Evolutionary conservation across 2,329 filamentous ascomycete genomes (phyloP).

Genomic region (Mollisia scopiformis): DNA sequence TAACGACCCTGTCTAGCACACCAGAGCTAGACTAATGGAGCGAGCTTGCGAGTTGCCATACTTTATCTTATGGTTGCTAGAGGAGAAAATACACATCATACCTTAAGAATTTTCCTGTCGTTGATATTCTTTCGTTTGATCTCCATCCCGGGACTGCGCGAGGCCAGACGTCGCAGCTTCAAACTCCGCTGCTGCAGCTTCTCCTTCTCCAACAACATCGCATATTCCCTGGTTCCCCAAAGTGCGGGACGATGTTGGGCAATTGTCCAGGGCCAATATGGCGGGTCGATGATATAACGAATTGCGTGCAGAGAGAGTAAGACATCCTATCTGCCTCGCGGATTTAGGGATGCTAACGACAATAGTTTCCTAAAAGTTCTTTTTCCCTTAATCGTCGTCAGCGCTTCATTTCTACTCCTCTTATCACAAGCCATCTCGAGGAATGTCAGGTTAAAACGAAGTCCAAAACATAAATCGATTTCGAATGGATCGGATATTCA

Average conservation of each 20-base stretch:
- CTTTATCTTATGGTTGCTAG: neutral
- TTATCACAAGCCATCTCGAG: constrained; percentile 58
- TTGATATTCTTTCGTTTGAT: neutral
- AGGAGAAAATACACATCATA: neutral
- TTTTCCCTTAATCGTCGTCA: constrained; percentile 74
- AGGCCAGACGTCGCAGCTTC: constrained; percentile 2
- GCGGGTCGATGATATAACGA: constrained; percentile 65
- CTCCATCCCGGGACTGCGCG: neutral
- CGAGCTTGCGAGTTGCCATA: neutral
- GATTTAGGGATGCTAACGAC: constrained; percentile 20
- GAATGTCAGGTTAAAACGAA: constrained; percentile 53
- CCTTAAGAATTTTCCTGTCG: no score
- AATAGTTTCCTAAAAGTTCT: constrained; percentile 77
- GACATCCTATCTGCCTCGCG: constrained; percentile 38
- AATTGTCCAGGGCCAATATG: constrained; percentile 46
- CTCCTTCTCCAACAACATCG: neutral
- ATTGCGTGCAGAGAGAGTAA: constrained; percentile 70
- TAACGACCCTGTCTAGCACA: neutral
- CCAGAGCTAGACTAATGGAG: neutral
- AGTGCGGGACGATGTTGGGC: constrained; percentile 26
- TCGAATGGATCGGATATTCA: constrained; percentile 46
- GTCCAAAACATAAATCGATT: constrained; percentile 59
- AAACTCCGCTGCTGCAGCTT: neutral
- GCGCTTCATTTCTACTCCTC: constrained; percentile 71
- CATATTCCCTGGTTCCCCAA: neutral